Base-by-base conservation (phyloP, 441 rosid genomes). In the Gossypium armourianum region DNA sequence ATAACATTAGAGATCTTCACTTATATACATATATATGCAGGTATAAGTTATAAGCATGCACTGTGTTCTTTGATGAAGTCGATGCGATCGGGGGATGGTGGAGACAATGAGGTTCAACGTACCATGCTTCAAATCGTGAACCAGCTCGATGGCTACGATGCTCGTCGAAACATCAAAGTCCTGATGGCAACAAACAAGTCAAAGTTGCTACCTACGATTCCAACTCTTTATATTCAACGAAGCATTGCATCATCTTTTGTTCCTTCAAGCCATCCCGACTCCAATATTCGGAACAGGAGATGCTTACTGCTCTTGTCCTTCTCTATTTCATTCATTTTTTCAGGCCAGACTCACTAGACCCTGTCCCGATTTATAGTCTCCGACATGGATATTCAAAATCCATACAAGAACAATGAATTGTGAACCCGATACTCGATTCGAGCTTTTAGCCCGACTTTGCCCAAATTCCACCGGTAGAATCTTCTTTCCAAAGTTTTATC, bases 291-390 rank as follows among this genome's bases (percentile, higher is more conserved):
- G 10, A 6, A 52, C 9, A 52, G 21, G 56, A 52, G 56, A 52
- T 52, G 8, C 56, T 52, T 52, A 52, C 9, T 0, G 10, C 56
- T 15, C 17, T 55, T 55, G 59, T 55, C 26, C 13, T 1, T n/a
- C 1, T 29, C 40, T 29, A 29, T 29, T 29, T 29, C 40, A 29
- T 29, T 29, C 40, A 29, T 29, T 5, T 12, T 16, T 78, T 24
- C 86, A 93, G 98, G 83, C 94, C 98, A 28, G 98, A 93, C 72
- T 90, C 97, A 1, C 75, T 93, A 4, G 98, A 93, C 81, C 98
- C 98, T 32, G 97, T 75, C 98, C 97, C 26, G 13, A 55, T 55
- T 55, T 55, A 55, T 23, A 55, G 28, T 19, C 26, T 20, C 59
- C 26, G 12, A 19, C 59, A 19, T 24, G 21, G 24, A 55, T 55